Evolutionary conservation across 2,329 filamentous ascomycete species (phyloP).

Genomic region (Didymella arachidicola): DNA sequence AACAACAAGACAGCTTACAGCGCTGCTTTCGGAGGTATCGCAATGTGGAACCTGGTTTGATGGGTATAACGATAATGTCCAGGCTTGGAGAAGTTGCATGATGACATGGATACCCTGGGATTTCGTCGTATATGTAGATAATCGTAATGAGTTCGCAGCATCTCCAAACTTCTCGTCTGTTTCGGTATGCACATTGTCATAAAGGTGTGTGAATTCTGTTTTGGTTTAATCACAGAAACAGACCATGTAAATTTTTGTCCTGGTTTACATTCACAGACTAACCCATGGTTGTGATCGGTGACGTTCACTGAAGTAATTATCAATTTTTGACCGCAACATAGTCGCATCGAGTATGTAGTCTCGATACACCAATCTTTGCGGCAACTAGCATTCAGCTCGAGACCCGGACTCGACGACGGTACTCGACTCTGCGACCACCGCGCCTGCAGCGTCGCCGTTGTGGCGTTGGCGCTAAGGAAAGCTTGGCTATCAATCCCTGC

Average conservation of each 20-base stretch:
- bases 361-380: background rate
- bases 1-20: conserved; percentile 48
- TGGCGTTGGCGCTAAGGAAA: conserved; percentile 14
- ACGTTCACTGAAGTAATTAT: background rate
- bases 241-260: background rate
- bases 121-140: background rate
- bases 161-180: no score
- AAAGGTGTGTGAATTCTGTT: background rate
- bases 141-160: background rate
- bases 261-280: background rate
- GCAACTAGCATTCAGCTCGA: background rate
- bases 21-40: conserved; percentile 58
- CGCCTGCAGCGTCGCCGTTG: conserved; percentile 11
- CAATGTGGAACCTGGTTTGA: conserved; percentile 63
- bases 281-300: background rate
- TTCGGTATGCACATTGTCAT: background rate
- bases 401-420: background rate
- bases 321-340: background rate
- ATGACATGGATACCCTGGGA: conserved; percentile 10
- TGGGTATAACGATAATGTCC: background rate
- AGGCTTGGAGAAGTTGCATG: background rate
- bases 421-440: background rate
- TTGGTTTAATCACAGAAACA: background rate
- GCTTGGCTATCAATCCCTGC: conserved; percentile 21
- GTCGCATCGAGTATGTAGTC: background rate